Base-by-base conservation (phyloP, 805 yeast genomes). In the Suhomyces prunicola region DNA sequence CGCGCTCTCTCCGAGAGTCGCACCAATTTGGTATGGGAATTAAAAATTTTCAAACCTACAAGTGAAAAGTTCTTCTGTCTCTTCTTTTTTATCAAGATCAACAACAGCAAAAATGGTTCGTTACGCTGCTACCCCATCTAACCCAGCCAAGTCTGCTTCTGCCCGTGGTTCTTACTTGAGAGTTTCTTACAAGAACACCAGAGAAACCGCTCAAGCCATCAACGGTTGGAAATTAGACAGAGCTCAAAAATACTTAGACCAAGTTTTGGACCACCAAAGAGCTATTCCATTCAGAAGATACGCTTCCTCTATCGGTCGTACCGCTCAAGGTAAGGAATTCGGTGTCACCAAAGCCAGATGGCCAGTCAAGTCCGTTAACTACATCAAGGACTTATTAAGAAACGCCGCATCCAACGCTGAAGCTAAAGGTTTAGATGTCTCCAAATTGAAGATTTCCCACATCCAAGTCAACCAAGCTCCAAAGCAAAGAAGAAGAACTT, bases 391-490 rank as follows among this genome's bases (percentile, higher is more conserved):
- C 77, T 86, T 94, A 77, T 86, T 94, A 80, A 86, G 87, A 81
- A 94, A 94, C 81, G 99, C 99, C 75, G 92, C 91, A 79, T 87
- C 99, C 72, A 94, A 93, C 84, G 99, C 99, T 79, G 98, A 92
- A 79, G 62, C 96, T 70, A 94, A 94, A 86, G 99, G 99, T 73
- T 90, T 94, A 81, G 97, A 94, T 78, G 85, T 88, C 70, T 84
- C 96, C 70, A 90, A 88, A 78, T 88, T 94, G 77, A 88, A 87
- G 82, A 85, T 94, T 74, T 87, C 96, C 68, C 98, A 94, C 89
- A 93, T 94, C 77, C 99, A 94, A 86, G 99, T 93, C 74, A 94
- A 94, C 96, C 97, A 91, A 80, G 99, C 99, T 73, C 99, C 99
- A 83, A 91, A 91, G 84, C 96, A 90, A 84, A 94, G 98, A 87